Evolutionary conservation across 176 grass and related monocot genomes (phyloP).

Genomic region (sorghum (Sorghum bicolor)): Sorghum_bicolor_NCBIv3 NC_012873.2:1956001-1956500

Average conservation of each 20-base stretch:
- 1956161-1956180: constrained; percentile 17
- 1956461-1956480: neutral
- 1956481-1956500: neutral
- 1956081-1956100: neutral
- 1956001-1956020: neutral
- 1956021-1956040: constrained; percentile 4
- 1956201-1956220: constrained; percentile 21
- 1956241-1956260: constrained; percentile 26
- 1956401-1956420: constrained; percentile 40
- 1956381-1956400: constrained; percentile 3
- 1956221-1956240: constrained; percentile 20
- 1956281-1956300: constrained; percentile 15
- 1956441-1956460: too few species aligned
- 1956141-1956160: constrained; percentile 9
- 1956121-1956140: neutral
- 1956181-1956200: constrained; percentile 30
- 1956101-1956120: constrained; percentile 15
- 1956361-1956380: constrained; percentile 38
- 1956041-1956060: neutral
- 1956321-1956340: constrained; percentile 9
- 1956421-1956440: neutral
- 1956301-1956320: neutral
- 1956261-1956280: constrained; percentile 46
- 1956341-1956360: constrained; percentile 19
- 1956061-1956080: neutral